Evolutionary conservation across 352 stramenopile species (phyloP).

Genomic region (Salisapilia sapeloensis): DNA sequence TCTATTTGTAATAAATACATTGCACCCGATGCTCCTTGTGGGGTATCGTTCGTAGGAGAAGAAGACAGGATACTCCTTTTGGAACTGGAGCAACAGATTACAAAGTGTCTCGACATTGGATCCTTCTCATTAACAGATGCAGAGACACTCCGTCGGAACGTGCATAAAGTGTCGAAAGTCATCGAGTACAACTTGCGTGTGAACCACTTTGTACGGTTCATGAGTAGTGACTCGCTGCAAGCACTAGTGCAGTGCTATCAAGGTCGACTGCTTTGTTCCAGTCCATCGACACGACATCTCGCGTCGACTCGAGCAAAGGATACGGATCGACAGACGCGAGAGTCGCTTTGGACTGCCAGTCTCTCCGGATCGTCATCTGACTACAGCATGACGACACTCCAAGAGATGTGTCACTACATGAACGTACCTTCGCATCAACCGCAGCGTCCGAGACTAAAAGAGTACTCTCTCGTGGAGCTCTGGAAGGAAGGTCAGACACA

Average conservation of each 20-base stretch:
- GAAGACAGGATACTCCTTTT: constrained; percentile 27
- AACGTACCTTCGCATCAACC: constrained; percentile 71
- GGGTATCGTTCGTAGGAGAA: constrained; percentile 57
- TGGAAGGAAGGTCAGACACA: constrained; percentile 37
- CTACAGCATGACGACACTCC: constrained; percentile 64
- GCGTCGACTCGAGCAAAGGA: constrained; percentile 8
- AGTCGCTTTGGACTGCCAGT: neutral
- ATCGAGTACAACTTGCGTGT: constrained; percentile 70
- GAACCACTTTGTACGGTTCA: constrained; percentile 80
- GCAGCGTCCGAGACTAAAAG: constrained; percentile 50
- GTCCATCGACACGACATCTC: constrained; percentile 8
- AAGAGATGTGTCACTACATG: constrained; percentile 81
- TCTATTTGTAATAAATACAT: constrained; percentile 53
- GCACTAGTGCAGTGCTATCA: constrained; percentile 59
- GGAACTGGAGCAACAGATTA: constrained; percentile 41
- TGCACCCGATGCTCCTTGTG: constrained; percentile 21
- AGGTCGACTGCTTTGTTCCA: constrained; percentile 53
- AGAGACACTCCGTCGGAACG: constrained; percentile 30
- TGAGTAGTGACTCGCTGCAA: constrained; percentile 67
- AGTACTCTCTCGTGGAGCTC: constrained; percentile 42
- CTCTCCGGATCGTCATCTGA: constrained; percentile 32
- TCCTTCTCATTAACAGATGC: constrained; percentile 54
- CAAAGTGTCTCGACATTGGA: constrained; percentile 31
- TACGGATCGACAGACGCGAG: constrained; percentile 2
- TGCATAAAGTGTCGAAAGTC: constrained; percentile 27